These are phyloP conservation scores for Fusarium proliferatum DNA, from an alignment of 2,329 filamentous ascomycete genomes.

Conservation along the genomic window DNA sequence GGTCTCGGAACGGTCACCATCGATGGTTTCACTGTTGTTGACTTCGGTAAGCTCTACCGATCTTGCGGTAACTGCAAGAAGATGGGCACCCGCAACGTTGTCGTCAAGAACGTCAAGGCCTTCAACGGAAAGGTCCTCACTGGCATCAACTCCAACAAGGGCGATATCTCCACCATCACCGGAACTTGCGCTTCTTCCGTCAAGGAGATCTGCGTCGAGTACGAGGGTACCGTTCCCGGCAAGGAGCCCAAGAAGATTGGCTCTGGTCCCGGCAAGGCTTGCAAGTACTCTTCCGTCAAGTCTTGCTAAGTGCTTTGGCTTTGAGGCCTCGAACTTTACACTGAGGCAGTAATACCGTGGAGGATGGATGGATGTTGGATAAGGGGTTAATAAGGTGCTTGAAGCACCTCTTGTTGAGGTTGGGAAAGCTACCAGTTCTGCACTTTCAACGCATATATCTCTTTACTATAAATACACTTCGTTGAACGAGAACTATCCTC, in stretches of 20 bases:
- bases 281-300: constrained; percentile 39
- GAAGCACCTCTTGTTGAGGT: not conserved
- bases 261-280: constrained; percentile 34
- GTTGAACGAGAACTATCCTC: not conserved
- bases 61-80: constrained; percentile 44
- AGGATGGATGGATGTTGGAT: not conserved
- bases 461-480: constrained; percentile 8
- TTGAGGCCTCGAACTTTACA: too few relatives aligned
- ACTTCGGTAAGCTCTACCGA: constrained; percentile 44
- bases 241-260: constrained; percentile 42
- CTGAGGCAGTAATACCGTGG: not conserved
- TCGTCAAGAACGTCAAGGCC: constrained; percentile 40
- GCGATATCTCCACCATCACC: constrained; percentile 32
- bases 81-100: constrained; percentile 41
- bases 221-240: constrained; percentile 35
- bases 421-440: not conserved
- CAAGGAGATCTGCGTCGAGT: constrained; percentile 42
- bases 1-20: constrained; percentile 41
- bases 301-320: constrained; percentile 28
- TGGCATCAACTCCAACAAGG: constrained; percentile 44
- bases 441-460: constrained; percentile 6
- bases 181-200: constrained; percentile 35
- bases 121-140: constrained; percentile 42
- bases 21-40: constrained; percentile 39
- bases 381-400: not conserved